Percentiles rank a stretch among this genome's conserved stretches.
Conservation (phyloP, 108 stramenopile genomes). For the Schizochytrium sp. region DNA sequence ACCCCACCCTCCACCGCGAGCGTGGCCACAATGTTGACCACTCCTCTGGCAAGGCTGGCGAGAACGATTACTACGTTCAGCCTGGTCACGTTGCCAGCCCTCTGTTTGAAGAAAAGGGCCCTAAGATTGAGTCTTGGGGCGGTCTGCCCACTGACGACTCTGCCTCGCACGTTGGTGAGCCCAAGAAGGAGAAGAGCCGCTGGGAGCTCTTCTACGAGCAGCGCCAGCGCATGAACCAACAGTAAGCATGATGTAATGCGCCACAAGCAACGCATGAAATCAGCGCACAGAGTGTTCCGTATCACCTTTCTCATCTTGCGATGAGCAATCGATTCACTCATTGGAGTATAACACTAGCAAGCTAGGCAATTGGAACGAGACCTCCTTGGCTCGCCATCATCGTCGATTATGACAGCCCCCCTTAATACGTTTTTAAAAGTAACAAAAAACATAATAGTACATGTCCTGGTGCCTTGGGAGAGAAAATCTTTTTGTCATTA, state of each 20-base stretch:
- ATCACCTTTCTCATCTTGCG: no score
- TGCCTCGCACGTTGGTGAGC: not conserved
- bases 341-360: no score
- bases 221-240: constrained; percentile 45
- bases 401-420: no score
- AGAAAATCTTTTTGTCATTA: no score
- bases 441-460: no score
- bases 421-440: no score
- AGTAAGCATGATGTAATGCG: not conserved
- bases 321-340: no score
- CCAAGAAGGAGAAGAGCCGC: constrained; percentile 10
- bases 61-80: constrained; percentile 57
- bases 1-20: constrained; percentile 60
- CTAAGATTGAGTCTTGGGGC: constrained; percentile 46
- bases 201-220: constrained; percentile 56
- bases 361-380: no score
- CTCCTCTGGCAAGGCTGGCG: constrained; percentile 45
- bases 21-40: constrained; percentile 58
- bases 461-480: no score
- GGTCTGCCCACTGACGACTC: not conserved
- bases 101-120: constrained; percentile 25
- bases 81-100: constrained; percentile 19
- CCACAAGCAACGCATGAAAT: no score
- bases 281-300: no score
- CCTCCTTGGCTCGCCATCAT: no score